Conservation (phyloP, 495 filamentous ascomycete genomes). For the Talaromyces trachyspermus region DNA sequence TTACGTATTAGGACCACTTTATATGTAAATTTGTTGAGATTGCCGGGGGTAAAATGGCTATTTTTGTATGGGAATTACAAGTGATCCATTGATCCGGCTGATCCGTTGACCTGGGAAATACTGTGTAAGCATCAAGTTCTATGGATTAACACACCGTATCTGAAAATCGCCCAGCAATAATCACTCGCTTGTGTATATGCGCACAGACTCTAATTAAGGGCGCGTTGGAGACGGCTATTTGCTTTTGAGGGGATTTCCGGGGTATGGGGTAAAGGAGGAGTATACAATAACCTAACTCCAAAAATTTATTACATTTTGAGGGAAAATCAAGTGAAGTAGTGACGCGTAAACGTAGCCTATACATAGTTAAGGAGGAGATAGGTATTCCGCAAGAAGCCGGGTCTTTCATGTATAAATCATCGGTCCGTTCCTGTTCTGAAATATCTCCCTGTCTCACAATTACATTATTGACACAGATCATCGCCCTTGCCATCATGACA, state of each 20-base stretch:
- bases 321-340: no score
- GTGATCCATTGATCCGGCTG: neutral
- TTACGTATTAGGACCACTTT: no score
- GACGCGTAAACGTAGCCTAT: no score
- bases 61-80: neutral
- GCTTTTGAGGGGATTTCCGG: neutral
- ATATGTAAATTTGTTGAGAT: no score
- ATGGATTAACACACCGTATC: neutral
- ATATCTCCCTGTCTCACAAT: neutral
- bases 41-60: neutral
- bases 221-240: neutral
- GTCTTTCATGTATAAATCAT: neutral
- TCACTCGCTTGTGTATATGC: neutral
- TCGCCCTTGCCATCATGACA: neutral
- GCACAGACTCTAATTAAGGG: neutral
- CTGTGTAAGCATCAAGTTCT: neutral
- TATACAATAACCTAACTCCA: no score
- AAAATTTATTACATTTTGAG: no score
- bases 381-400: neutral
- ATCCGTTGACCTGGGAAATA: no score
- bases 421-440: neutral
- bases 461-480: neutral
- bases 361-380: neutral
- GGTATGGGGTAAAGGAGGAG: neutral
- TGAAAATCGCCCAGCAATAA: neutral